Percentiles rank a stretch among this genome's conserved stretches.
These are phyloP conservation scores for Fomitopsis serialis DNA, from an alignment of 768 basidiomycete species.

Conservation along the genomic window DNA sequence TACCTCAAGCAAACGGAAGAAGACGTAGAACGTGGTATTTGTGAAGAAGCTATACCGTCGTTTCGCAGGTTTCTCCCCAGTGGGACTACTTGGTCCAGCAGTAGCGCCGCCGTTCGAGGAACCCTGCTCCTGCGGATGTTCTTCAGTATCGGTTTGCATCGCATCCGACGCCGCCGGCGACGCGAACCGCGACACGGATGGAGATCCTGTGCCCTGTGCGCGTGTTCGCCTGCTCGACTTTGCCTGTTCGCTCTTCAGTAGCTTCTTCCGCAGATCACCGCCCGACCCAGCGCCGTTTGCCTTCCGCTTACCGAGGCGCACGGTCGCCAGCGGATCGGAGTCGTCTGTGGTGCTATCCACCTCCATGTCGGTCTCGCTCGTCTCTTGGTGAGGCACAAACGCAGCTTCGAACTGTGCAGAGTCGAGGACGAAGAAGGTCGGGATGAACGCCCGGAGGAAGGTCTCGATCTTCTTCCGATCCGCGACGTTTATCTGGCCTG, in stretches of 20 bases:
- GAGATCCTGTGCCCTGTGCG: constrained; percentile 46
- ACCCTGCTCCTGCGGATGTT: constrained; percentile 2
- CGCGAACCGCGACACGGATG: constrained; percentile 51
- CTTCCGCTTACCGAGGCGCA: constrained; percentile 29
- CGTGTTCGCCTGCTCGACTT: constrained; percentile 65
- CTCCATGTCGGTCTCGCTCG: constrained; percentile 52
- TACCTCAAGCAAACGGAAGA: constrained; percentile 85
- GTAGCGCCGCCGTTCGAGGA: constrained; percentile 1
- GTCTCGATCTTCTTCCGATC: constrained; percentile 83
- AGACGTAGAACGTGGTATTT: constrained; percentile 83
- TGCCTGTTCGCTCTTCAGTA: constrained; percentile 79
- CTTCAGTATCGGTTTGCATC: constrained; percentile 30
- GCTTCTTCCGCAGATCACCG: constrained; percentile 72
- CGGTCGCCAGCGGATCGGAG: constrained; percentile 26
- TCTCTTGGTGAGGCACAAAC: constrained; percentile 56
- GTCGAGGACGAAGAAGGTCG: constrained; percentile 49
- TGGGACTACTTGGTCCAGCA: constrained; percentile 8
- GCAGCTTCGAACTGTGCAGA: constrained; percentile 63
- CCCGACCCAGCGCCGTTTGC: constrained; percentile 20
- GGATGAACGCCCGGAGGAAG: constrained; percentile 52
- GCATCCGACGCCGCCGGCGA: constrained; percentile 52
- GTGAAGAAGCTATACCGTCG: constrained; percentile 72
- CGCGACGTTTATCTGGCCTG: constrained; percentile 59
- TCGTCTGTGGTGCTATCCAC: constrained; percentile 31
- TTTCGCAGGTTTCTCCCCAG: constrained; percentile 23